Conservation (phyloP, 148 eudicot species). For the Silene uniflora region DNA sequence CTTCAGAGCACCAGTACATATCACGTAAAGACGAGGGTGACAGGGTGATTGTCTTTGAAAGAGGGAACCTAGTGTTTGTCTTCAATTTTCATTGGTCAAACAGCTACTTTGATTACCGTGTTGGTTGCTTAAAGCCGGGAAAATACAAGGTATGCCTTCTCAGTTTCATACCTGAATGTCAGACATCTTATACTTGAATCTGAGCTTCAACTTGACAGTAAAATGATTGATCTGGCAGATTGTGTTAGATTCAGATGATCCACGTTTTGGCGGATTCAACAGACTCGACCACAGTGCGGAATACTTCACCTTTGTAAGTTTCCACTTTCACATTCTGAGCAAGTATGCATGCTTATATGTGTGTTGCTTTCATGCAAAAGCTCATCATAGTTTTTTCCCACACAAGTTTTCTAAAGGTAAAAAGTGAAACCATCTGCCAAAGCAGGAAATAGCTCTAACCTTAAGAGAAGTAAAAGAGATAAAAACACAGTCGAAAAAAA, state of each 20-base stretch:
- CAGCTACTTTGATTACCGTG: constrained; percentile 72
- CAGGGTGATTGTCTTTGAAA: constrained; percentile 72
- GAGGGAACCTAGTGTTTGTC: constrained; percentile 86
- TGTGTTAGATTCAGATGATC: constrained; percentile 81
- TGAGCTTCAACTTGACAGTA: neutral
- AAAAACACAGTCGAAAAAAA: neutral
- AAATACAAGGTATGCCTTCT: constrained; percentile 67
- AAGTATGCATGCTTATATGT: neutral
- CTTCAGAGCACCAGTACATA: constrained; percentile 83
- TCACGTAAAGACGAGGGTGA: constrained; percentile 91
- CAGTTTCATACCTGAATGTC: neutral
- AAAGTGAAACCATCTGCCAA: neutral
- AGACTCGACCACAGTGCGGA: constrained; percentile 68
- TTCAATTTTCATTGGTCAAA: constrained; percentile 87
- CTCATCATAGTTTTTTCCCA: neutral
- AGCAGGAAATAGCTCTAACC: neutral
- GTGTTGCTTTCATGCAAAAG: neutral
- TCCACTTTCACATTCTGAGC: neutral
- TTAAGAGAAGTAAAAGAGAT: neutral
- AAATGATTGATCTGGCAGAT: constrained; percentile 43
- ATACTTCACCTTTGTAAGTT: constrained; percentile 69
- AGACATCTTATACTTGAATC: neutral
- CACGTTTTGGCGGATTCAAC: constrained; percentile 70
- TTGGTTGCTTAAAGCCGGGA: constrained; percentile 80
- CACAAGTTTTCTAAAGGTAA: no score